These are phyloP conservation scores for Xylaria sp. DNA, from an alignment of 2,329 filamentous ascomycete species.

Conservation along the genomic window DNA sequence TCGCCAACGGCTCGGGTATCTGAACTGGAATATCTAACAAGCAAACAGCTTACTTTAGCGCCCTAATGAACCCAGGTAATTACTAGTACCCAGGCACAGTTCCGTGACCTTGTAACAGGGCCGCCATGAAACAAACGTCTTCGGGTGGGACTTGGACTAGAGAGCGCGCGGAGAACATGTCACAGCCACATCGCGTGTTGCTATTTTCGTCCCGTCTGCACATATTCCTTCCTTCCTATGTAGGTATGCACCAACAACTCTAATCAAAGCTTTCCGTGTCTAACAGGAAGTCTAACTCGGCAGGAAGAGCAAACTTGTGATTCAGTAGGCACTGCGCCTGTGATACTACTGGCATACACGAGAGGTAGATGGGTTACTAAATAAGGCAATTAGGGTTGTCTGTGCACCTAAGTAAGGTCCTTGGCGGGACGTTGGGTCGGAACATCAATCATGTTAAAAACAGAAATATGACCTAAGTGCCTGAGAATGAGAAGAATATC, in stretches of 20 bases:
- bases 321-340: background rate
- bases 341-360: background rate
- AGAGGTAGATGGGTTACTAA: background rate
- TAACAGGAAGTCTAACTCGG: too few species aligned
- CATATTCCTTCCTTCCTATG: background rate
- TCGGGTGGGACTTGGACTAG: background rate
- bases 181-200: conserved; percentile 37
- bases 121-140: conserved; percentile 2
- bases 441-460: too few species aligned
- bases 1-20: conserved; percentile 3
- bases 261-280: too few species aligned
- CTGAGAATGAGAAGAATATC: background rate
- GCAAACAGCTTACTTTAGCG: background rate
- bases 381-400: background rate
- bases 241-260: background rate
- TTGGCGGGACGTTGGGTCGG: background rate
- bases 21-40: background rate
- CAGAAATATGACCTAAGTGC: background rate
- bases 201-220: conserved; percentile 34
- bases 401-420: background rate
- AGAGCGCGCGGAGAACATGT: background rate
- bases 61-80: background rate
- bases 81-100: background rate
- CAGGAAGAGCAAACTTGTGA: background rate
- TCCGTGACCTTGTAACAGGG: background rate